Percentiles rank a stretch among this genome's conserved stretches.
These are phyloP conservation scores for Sugiyamaella lignohabitans DNA, from an alignment of 805 yeast species.

Conservation along the genomic window DNA sequence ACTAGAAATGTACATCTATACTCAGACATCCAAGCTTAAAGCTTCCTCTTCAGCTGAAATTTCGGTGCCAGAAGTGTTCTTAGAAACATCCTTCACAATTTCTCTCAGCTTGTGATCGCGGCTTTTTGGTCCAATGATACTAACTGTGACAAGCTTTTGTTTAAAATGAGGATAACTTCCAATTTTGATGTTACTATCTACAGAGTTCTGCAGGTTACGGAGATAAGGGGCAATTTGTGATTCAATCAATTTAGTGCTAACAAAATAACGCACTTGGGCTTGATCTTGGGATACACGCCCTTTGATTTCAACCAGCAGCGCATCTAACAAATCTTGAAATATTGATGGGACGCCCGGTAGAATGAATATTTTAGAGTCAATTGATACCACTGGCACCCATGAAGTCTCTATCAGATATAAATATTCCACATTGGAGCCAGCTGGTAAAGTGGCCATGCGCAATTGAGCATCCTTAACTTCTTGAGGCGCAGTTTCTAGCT, in stretches of 20 bases:
- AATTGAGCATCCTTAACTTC: constrained; percentile 55
- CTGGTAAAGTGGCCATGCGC: constrained; percentile 77
- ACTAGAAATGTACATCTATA: no score
- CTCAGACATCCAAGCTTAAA: not conserved
- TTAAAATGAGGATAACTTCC: constrained; percentile 83
- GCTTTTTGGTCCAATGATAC: constrained; percentile 56
- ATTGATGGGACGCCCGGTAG: constrained; percentile 82
- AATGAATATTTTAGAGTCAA: constrained; percentile 59
- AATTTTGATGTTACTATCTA: constrained; percentile 47
- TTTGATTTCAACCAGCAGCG: constrained; percentile 36
- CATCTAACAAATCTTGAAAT: constrained; percentile 49
- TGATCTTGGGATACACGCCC: constrained; percentile 36
- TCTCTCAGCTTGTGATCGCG: constrained; percentile 35
- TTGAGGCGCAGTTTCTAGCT: constrained; percentile 23
- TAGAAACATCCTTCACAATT: constrained; percentile 43
- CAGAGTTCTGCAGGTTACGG: constrained; percentile 43
- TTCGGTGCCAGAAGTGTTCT: constrained; percentile 49
- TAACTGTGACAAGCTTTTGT: constrained; percentile 59
- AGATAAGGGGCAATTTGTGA: constrained; percentile 63
- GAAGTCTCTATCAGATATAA: constrained; percentile 43
- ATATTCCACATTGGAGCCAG: constrained; percentile 30
- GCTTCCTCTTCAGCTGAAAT: constrained; percentile 52
- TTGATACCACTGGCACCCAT: constrained; percentile 81
- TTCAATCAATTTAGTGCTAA: constrained; percentile 57
- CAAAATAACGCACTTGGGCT: constrained; percentile 42